phyloP scores from a whole-genome alignment of 176 grass and related monocot genomes.

The Otatea glauca region DNA sequence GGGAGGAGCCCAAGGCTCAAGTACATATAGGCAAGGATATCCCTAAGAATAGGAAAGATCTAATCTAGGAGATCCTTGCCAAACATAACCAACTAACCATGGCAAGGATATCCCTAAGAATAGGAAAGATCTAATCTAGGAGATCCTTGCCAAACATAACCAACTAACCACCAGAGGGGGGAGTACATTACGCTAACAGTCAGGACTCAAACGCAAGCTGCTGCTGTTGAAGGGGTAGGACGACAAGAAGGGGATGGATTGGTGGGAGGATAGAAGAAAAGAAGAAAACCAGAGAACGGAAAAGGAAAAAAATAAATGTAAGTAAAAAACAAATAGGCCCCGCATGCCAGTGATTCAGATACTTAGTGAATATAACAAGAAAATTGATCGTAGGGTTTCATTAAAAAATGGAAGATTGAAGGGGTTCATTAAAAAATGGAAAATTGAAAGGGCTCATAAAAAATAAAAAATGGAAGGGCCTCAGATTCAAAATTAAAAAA shows the following conservation, averaged over 20 bases:
- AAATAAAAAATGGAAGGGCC: background rate
- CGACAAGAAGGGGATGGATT: background rate
- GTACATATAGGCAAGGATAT: no score
- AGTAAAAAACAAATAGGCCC: background rate
- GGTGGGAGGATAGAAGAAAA: background rate
- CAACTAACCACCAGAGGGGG: no score
- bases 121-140: no score
- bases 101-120: no score
- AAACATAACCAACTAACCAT: no score
- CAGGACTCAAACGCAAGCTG: background rate
- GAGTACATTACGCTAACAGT: no score
- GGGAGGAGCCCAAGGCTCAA: no score
- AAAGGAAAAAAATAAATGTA: background rate
- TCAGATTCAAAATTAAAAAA: background rate
- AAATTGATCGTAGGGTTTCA: background rate
- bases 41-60: no score
- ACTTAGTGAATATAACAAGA: background rate
- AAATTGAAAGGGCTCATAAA: background rate
- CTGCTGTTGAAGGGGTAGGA: background rate
- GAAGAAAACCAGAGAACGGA: background rate
- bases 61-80: no score
- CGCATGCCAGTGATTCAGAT: background rate
- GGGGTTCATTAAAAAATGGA: background rate
- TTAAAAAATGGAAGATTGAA: background rate
- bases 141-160: no score